Evolutionary conservation across 768 basidiomycete species (phyloP).

Genomic region (Boletus vinaceobasis): DNA sequence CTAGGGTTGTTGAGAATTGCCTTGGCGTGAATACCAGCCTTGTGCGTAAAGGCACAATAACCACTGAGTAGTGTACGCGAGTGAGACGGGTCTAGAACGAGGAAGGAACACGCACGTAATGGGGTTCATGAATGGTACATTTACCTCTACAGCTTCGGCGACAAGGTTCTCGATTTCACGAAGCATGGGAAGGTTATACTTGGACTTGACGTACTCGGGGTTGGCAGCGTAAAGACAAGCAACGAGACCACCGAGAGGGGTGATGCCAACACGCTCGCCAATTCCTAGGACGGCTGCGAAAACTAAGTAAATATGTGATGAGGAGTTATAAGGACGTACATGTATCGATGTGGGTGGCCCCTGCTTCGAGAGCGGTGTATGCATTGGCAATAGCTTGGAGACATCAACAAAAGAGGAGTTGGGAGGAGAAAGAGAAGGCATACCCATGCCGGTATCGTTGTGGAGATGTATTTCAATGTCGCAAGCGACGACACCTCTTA

Average conservation of each 20-base stretch:
- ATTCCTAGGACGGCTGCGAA: constrained; percentile 86
- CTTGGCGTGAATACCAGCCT: constrained; percentile 99
- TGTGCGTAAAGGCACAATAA: constrained; percentile 99
- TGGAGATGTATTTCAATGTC: constrained; percentile 99
- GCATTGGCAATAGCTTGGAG: constrained; percentile 90
- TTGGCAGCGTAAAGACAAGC: constrained; percentile 96
- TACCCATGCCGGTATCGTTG: constrained; percentile 97
- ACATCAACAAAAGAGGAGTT: constrained; percentile 1
- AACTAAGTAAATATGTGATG: background rate
- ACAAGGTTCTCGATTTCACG: constrained; percentile 99
- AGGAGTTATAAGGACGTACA: constrained; percentile 48
- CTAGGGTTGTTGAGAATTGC: constrained; percentile 99
- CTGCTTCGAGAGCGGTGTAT: constrained; percentile 96
- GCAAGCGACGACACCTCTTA: constrained; percentile 93
- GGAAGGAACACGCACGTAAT: constrained; percentile 59
- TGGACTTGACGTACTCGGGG: constrained; percentile 98
- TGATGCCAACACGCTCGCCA: constrained; percentile 98
- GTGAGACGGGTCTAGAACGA: background rate
- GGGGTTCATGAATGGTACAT: constrained; percentile 96
- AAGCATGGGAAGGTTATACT: constrained; percentile 97
- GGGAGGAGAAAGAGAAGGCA: constrained; percentile 14
- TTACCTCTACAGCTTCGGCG: constrained; percentile 97
- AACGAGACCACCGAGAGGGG: constrained; percentile 93
- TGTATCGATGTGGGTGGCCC: constrained; percentile 98
- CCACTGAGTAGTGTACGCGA: constrained; percentile 52